Percentiles rank a stretch among this genome's conserved stretches.
Conservation (phyloP, 2,329 filamentous ascomycete species). For the Didymella pinodella region DNA sequence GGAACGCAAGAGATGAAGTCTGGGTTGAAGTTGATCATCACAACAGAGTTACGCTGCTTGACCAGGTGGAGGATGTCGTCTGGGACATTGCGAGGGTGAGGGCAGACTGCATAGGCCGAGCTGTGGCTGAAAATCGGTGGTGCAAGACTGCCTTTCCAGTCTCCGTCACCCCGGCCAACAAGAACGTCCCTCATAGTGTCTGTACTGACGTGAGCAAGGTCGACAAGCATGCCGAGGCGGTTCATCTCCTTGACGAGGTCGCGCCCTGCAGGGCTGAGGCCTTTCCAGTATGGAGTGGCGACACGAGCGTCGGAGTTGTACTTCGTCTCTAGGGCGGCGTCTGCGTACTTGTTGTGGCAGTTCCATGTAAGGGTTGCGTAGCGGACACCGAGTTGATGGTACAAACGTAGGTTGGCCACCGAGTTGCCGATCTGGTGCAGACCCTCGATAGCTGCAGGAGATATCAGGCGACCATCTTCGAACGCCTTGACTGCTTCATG, state of each 20-base stretch:
- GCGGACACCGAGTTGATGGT: constrained; percentile 78
- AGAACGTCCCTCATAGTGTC: constrained; percentile 89
- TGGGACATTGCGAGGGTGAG: constrained; percentile 88
- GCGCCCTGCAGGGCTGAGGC: constrained; percentile 75
- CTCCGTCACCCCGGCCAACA: constrained; percentile 57
- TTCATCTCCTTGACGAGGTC: constrained; percentile 88
- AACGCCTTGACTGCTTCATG: constrained; percentile 67
- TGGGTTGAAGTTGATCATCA: constrained; percentile 91
- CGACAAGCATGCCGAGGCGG: constrained; percentile 90
- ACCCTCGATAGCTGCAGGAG: constrained; percentile 60
- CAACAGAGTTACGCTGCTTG: constrained; percentile 73
- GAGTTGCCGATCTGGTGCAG: constrained; percentile 94
- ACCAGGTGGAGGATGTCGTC: constrained; percentile 83
- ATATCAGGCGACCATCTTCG: constrained; percentile 45
- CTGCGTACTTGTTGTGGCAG: constrained; percentile 89
- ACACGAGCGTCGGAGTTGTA: constrained; percentile 48
- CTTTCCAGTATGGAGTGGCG: constrained; percentile 69
- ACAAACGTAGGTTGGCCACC: constrained; percentile 75
- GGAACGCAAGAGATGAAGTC: constrained; percentile 81
- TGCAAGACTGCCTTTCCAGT: constrained; percentile 76
- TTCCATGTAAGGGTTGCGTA: constrained; percentile 93
- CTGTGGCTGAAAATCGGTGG: constrained; percentile 92
- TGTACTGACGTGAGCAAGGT: constrained; percentile 78
- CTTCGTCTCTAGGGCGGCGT: constrained; percentile 74
- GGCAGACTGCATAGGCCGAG: constrained; percentile 80